phyloP scores from a whole-genome alignment of 306 rosid species.

The Dalbergia cultrata region DNA sequence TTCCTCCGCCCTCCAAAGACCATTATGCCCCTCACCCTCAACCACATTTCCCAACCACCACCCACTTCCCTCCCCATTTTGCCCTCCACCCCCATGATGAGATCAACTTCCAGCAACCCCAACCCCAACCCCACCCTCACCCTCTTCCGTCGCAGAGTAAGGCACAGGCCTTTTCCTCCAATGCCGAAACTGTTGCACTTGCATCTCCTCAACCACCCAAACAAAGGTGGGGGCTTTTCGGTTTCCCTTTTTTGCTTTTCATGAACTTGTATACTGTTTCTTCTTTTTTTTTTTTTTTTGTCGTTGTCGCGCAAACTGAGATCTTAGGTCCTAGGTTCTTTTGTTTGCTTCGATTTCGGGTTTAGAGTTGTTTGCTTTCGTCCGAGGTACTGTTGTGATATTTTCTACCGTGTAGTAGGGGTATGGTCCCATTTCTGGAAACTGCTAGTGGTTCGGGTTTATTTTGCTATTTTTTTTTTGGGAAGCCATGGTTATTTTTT shows the following conservation, averaged over 20 bases:
- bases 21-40: slow-evolving; percentile 57
- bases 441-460: slow-evolving; percentile 2
- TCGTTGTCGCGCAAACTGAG: neutral
- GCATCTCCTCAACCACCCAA: slow-evolving; percentile 49
- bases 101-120: slow-evolving; percentile 59
- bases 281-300: neutral
- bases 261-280: neutral
- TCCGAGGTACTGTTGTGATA: slow-evolving; percentile 11
- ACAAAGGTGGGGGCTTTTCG: slow-evolving; percentile 59
- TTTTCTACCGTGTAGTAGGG: neutral
- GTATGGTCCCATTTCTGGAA: slow-evolving; percentile 39
- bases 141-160: slow-evolving; percentile 22
- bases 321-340: slow-evolving; percentile 10
- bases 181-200: slow-evolving; percentile 31
- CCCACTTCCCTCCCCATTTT: slow-evolving; percentile 73
- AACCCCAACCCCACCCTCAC: slow-evolving; percentile 32
- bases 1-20: slow-evolving; percentile 49
- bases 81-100: slow-evolving; percentile 56
- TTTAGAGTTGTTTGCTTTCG: slow-evolving; percentile 16
- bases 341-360: slow-evolving; percentile 42
- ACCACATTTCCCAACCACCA: slow-evolving; percentile 49
- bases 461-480: neutral
- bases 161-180: slow-evolving; percentile 42
- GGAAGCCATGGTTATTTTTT: slow-evolving; percentile 5
- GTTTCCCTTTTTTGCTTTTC: neutral